A percentile compares a stretch with the other conserved stretches of the same genome.
phyloP scores from a whole-genome alignment of 208 protist genomes.

The Trypanosoma scelopori region DNA sequence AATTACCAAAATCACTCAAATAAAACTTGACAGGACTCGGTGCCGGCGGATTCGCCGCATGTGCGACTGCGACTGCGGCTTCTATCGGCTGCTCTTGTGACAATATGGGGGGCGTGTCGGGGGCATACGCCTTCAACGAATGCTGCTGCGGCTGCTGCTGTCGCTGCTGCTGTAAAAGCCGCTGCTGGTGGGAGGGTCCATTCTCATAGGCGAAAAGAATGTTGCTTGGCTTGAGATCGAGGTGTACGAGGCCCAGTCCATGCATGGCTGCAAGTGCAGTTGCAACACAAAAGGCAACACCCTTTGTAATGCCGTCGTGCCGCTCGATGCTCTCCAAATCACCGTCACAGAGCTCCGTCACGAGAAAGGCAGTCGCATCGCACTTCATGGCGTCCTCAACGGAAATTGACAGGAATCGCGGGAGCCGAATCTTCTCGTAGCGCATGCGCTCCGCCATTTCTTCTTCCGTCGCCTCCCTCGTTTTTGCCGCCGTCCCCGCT shows the following conservation, averaged over 20 bases:
- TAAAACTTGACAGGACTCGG: slow-evolving; percentile 72
- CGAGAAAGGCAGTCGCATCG: slow-evolving; percentile 75
- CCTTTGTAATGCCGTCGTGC: slow-evolving; percentile 51
- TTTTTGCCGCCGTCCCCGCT: slow-evolving; percentile 3
- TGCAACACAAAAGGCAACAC: slow-evolving; percentile 78
- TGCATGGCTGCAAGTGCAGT: slow-evolving; percentile 81
- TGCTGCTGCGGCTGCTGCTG: slow-evolving; percentile 3
- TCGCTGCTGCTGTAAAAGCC: slow-evolving; percentile 15
- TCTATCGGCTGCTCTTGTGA: background rate
- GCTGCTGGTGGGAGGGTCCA: slow-evolving; percentile 37
- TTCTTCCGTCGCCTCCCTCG: background rate
- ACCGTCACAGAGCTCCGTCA: slow-evolving; percentile 85
- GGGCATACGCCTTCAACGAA: background rate
- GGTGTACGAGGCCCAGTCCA: slow-evolving; percentile 72
- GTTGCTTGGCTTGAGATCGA: slow-evolving; percentile 88
- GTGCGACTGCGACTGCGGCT: slow-evolving; percentile 2
- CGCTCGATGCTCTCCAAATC: slow-evolving; percentile 72
- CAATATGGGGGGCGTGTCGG: background rate
- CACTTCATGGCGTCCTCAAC: slow-evolving; percentile 61
- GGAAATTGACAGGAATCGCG: slow-evolving; percentile 76
- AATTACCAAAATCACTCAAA: slow-evolving; percentile 88
- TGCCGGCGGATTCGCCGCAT: background rate
- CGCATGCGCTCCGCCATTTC: slow-evolving; percentile 34
- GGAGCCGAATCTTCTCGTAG: slow-evolving; percentile 46
- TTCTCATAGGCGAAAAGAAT: slow-evolving; percentile 79